These are phyloP conservation scores for Penicillium sp. DNA, from an alignment of 2,329 filamentous ascomycete species.

Conservation along the genomic window DNA sequence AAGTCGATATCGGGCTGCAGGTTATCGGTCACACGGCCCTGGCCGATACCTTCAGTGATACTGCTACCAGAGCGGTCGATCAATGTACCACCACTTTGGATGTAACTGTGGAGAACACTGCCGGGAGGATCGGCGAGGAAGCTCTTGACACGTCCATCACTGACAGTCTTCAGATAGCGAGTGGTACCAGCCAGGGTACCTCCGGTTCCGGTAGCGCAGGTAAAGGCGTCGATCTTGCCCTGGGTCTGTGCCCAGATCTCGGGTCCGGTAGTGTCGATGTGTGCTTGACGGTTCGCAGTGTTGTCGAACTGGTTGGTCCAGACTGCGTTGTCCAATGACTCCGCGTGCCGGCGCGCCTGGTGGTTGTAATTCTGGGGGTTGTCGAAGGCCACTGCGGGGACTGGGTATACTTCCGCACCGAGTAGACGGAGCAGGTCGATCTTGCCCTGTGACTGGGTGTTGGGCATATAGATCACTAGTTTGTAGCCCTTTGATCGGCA, in stretches of 20 bases:
- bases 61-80: slow-evolving; percentile 77
- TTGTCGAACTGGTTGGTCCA: slow-evolving; percentile 99
- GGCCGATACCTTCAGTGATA: slow-evolving; percentile 97
- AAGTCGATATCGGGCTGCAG: slow-evolving; percentile 78
- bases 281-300: slow-evolving; percentile 84
- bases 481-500: slow-evolving; percentile 89
- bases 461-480: slow-evolving; percentile 98
- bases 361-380: slow-evolving; percentile 98
- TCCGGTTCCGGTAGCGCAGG: slow-evolving; percentile 88
- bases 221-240: slow-evolving; percentile 88
- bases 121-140: slow-evolving; percentile 94
- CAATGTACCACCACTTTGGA: slow-evolving; percentile 78
- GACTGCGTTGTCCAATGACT: slow-evolving; percentile 78
- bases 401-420: slow-evolving; percentile 92
- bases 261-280: slow-evolving; percentile 94
- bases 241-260: slow-evolving; percentile 94
- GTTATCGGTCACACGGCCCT: slow-evolving; percentile 96
- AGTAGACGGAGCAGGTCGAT: slow-evolving; percentile 87
- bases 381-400: slow-evolving; percentile 92
- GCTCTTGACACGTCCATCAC: slow-evolving; percentile 73
- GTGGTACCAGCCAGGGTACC: slow-evolving; percentile 89
- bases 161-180: slow-evolving; percentile 80
- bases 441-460: slow-evolving; percentile 97
- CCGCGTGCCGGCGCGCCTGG: slow-evolving; percentile 87
- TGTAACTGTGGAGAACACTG: slow-evolving; percentile 88